Percentiles rank a stretch among this genome's conserved stretches.
These are phyloP conservation scores for Boletus vermiculosoides DNA, from an alignment of 768 basidiomycete genomes.

Conservation along the genomic window DNA sequence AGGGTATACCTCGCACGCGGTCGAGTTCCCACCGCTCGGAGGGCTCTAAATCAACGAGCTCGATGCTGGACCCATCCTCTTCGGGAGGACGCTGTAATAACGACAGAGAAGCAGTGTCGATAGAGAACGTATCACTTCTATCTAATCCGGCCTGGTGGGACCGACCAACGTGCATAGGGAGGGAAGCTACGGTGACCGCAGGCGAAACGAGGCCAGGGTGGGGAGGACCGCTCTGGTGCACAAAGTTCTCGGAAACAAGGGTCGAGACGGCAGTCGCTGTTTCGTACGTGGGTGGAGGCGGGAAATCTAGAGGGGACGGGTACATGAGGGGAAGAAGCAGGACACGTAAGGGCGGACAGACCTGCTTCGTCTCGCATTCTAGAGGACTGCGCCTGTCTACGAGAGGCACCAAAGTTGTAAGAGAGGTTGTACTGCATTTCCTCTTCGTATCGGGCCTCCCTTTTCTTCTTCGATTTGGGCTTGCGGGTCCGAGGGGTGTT, in stretches of 20 bases:
- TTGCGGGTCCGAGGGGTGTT: slow-evolving; percentile 43
- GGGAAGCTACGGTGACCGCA: slow-evolving; percentile 25
- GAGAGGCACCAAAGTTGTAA: slow-evolving; percentile 30
- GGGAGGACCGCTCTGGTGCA: slow-evolving; percentile 28
- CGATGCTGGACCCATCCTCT: slow-evolving; percentile 50
- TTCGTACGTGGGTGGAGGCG: slow-evolving; percentile 76
- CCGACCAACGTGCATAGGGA: slow-evolving; percentile 15
- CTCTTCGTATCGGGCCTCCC: slow-evolving; percentile 46
- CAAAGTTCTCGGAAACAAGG: slow-evolving; percentile 41
- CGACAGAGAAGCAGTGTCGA: slow-evolving; percentile 19
- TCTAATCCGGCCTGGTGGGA: slow-evolving; percentile 18
- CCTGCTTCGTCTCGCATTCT: slow-evolving; percentile 34
- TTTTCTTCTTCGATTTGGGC: slow-evolving; percentile 43
- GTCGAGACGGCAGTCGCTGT: slow-evolving; percentile 44
- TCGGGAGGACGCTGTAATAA: slow-evolving; percentile 29
- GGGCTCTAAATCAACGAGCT: slow-evolving; percentile 50
- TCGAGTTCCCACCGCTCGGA: slow-evolving; percentile 45
- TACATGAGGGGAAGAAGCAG: slow-evolving; percentile 1
- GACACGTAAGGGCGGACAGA: slow-evolving; percentile 14
- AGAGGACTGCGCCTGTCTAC: slow-evolving; percentile 25
- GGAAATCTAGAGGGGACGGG: slow-evolving; percentile 50
- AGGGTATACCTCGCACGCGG: slow-evolving; percentile 40
- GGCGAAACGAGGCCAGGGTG: slow-evolving; percentile 27
- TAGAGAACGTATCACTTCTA: slow-evolving; percentile 24
- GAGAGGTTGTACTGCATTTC: slow-evolving; percentile 36